A percentile compares a stretch with the other conserved stretches of the same genome.
These are phyloP conservation scores for Cadophora luteo-olivacea DNA, from an alignment of 2,329 filamentous ascomycete genomes.

Conservation along the genomic window DNA sequence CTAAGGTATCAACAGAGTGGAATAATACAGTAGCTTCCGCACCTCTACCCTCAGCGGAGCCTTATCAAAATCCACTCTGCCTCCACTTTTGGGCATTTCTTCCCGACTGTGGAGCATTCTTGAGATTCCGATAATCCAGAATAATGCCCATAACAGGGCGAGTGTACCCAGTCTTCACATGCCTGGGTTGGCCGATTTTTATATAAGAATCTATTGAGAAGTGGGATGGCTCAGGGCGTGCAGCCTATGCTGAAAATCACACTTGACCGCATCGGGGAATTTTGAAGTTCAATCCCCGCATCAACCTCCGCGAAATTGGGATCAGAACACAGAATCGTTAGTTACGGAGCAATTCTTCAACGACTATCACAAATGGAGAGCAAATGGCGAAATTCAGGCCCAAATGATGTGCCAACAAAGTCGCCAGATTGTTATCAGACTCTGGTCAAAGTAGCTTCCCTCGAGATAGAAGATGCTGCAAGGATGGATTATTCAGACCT, in stretches of 20 bases:
- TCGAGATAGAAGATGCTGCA: too few species aligned
- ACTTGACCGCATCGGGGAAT: neutral
- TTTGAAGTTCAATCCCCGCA: neutral
- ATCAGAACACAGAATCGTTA: neutral
- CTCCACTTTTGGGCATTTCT: neutral
- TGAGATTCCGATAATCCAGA: too few species aligned
- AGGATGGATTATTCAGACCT: too few species aligned
- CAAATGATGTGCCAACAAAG: neutral
- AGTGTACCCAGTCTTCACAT: too few species aligned
- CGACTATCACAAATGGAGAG: too few species aligned
- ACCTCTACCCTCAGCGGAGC: neutral
- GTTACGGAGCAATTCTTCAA: neutral
- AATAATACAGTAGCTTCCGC: neutral
- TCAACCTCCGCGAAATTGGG: neutral
- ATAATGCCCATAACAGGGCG: too few species aligned
- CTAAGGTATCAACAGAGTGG: neutral
- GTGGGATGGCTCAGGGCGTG: neutral
- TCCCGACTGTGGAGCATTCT: too few species aligned
- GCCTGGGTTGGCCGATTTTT: too few species aligned
- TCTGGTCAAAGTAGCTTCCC: neutral
- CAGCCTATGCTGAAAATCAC: neutral
- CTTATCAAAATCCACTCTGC: neutral
- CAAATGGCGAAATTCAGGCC: neutral
- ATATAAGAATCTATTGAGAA: too few species aligned
- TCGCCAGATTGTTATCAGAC: neutral